Evolutionary conservation across 2,329 filamentous ascomycete genomes (phyloP).

Genomic region (Pseudogymnoascus sp.): DNA sequence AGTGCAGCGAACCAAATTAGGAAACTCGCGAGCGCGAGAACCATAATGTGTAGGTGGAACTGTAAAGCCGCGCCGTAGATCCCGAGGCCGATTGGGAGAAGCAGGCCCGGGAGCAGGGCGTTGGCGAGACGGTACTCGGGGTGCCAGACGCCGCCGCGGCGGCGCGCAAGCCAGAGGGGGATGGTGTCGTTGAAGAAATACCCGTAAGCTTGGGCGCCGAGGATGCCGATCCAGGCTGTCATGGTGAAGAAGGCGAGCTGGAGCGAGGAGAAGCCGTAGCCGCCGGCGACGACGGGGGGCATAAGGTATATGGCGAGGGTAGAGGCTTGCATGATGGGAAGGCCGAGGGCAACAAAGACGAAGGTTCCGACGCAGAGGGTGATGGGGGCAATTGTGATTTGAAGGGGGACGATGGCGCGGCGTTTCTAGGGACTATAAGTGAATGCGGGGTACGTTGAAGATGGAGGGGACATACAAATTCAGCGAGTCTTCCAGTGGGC

Average conservation of each 20-base stretch:
- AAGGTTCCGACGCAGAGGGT: background rate
- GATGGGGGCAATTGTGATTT: constrained; percentile 6
- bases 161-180: constrained; percentile 9
- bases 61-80: constrained; percentile 33
- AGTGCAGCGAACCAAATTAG: constrained; percentile 32
- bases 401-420: background rate
- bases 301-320: constrained; percentile 11
- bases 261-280: constrained; percentile 11
- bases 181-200: constrained; percentile 11
- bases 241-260: constrained; percentile 10
- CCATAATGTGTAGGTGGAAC: constrained; percentile 33
- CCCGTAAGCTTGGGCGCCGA: constrained; percentile 7
- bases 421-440: background rate
- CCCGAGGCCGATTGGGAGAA: constrained; percentile 30
- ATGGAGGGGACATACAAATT: background rate
- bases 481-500: background rate
- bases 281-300: constrained; percentile 4
- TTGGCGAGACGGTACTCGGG: constrained; percentile 33
- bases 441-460: background rate
- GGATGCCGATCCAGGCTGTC: constrained; percentile 10
- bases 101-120: constrained; percentile 25
- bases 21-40: constrained; percentile 33
- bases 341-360: constrained; percentile 9
- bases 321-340: constrained; percentile 9
- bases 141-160: constrained; percentile 28